A percentile compares a stretch with the other conserved stretches of the same genome.
Evolutionary conservation across 345 rosid species (phyloP).

Genomic region (Eucalyptus polyanthemos): DNA sequence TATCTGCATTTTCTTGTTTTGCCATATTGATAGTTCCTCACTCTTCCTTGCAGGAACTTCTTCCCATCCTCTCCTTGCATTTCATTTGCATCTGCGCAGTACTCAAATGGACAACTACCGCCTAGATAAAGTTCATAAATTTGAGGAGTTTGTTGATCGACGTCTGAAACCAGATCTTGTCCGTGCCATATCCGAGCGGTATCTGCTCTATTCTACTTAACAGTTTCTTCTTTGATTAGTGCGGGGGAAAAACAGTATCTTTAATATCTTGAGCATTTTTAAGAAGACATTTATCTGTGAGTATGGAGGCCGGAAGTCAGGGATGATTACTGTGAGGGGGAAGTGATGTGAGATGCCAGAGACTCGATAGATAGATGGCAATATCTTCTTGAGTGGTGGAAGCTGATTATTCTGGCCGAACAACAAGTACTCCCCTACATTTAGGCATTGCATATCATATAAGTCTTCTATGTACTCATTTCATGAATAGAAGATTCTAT

Average conservation of each 20-base stretch:
- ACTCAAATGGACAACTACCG: constrained; percentile 32
- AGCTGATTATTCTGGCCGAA: background rate
- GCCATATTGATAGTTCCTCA: background rate
- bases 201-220: background rate
- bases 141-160: constrained; percentile 74
- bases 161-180: constrained; percentile 82
- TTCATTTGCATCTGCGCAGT: background rate
- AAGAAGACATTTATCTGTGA: background rate
- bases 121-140: constrained; percentile 45
- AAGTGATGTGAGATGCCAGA: background rate
- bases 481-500: background rate
- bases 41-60: background rate
- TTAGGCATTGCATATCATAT: background rate
- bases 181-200: constrained; percentile 54
- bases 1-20: background rate
- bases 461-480: background rate
- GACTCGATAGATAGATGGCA: background rate
- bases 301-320: background rate
- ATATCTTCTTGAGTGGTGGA: background rate
- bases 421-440: background rate
- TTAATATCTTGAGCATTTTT: background rate
- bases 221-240: background rate
- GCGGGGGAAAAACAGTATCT: background rate
- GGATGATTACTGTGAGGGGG: background rate
- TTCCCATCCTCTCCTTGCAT: background rate